Evolutionary conservation across 352 stramenopile genomes (phyloP).

Genomic region (Thalassiosira mediterranea): DNA sequence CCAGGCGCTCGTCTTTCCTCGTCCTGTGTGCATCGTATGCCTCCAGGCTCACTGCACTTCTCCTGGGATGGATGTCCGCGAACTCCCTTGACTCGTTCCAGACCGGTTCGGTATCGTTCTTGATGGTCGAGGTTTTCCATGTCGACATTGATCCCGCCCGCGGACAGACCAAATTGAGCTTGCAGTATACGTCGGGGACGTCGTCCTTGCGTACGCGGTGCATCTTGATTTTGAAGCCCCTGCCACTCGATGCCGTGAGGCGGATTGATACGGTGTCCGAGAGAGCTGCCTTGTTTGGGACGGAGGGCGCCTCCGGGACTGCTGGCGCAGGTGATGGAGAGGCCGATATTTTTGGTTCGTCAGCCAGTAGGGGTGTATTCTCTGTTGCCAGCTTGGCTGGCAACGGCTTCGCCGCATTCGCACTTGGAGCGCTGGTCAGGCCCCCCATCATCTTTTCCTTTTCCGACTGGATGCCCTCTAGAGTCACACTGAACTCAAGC

Average conservation of each 20-base stretch:
- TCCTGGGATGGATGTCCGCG: conserved; percentile 16
- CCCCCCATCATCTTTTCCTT: too few relatives aligned
- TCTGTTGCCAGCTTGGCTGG: too few relatives aligned
- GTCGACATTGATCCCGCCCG: conserved; percentile 32
- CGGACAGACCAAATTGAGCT: conserved; percentile 21
- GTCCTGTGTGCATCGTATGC: conserved; percentile 27
- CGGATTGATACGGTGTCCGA: too few relatives aligned
- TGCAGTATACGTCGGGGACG: neutral
- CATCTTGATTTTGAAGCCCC: neutral
- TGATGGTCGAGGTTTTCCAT: conserved; percentile 56
- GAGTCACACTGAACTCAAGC: conserved; percentile 54
- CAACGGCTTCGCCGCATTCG: too few relatives aligned
- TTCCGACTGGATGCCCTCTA: too few relatives aligned
- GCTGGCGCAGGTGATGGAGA: too few relatives aligned
- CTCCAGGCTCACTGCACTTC: conserved; percentile 46
- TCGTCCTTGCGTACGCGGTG: neutral
- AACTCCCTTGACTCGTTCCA: conserved; percentile 71
- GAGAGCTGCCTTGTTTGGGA: too few relatives aligned
- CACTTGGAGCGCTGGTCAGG: too few relatives aligned
- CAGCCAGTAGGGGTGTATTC: too few relatives aligned
- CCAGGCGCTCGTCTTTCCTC: conserved; percentile 48
- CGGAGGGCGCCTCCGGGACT: too few relatives aligned
- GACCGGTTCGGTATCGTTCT: conserved; percentile 58
- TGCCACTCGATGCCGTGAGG: neutral
- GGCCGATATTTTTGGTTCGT: too few relatives aligned